Conservation (phyloP, 2,329 filamentous ascomycete species). For the Neofusicoccum sp. region DNA sequence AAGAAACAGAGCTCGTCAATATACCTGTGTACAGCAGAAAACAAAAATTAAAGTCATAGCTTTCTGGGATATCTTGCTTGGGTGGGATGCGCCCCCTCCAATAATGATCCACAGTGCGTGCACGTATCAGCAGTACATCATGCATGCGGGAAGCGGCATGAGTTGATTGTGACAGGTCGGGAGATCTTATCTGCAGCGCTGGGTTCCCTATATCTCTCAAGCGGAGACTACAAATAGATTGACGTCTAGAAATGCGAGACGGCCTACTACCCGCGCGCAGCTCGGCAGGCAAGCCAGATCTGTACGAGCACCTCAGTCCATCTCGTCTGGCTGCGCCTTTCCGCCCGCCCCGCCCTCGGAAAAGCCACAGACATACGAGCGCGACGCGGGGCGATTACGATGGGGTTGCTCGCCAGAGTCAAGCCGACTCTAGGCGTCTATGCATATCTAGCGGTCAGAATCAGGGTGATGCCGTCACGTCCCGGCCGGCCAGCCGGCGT, state of each 20-base stretch:
- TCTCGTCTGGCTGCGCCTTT: too few relatives aligned
- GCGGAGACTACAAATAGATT: slow-evolving; percentile 5
- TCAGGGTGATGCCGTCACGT: background rate
- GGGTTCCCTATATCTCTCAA: too few relatives aligned
- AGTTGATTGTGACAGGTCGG: background rate
- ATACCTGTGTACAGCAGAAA: slow-evolving; percentile 12
- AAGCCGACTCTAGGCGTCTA: background rate
- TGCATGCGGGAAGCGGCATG: slow-evolving; percentile 8
- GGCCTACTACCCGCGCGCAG: background rate
- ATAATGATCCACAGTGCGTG: slow-evolving; percentile 6
- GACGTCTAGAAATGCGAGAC: background rate
- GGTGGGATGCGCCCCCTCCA: background rate
- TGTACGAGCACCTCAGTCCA: too few relatives aligned
- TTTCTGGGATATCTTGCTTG: background rate
- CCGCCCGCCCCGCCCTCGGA: background rate
- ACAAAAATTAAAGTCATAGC: slow-evolving; percentile 5
- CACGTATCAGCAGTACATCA: slow-evolving; percentile 4
- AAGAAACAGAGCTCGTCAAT: background rate
- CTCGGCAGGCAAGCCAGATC: background rate
- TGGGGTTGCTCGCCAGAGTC: background rate
- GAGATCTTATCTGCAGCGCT: slow-evolving; percentile 10
- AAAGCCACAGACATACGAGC: slow-evolving; percentile 4
- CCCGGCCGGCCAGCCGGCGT: background rate
- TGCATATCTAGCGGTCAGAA: background rate
- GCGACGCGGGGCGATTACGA: background rate